phyloP scores from a whole-genome alignment of 2,329 filamentous ascomycete genomes.

The Paecilomyces variotii region DNA sequence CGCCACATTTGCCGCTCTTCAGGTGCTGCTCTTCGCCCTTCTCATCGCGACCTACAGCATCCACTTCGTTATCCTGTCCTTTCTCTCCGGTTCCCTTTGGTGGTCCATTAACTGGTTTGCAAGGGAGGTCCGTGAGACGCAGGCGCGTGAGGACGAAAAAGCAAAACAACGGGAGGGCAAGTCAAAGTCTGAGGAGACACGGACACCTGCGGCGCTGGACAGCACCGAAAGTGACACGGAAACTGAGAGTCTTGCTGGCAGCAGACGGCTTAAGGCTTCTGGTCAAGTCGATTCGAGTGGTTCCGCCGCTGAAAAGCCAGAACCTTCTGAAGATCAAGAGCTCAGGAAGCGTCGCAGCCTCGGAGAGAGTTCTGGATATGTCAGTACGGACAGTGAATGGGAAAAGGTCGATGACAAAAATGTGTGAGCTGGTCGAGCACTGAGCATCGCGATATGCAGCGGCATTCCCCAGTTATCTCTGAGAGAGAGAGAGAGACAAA shows the following conservation, averaged over 20 bases:
- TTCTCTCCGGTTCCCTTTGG: constrained; percentile 77
- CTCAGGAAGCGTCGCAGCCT: constrained; percentile 39
- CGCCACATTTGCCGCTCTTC: constrained; percentile 75
- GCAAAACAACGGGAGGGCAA: constrained; percentile 32
- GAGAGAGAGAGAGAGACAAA: not conserved
- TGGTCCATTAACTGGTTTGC: constrained; percentile 97
- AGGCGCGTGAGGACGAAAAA: constrained; percentile 40
- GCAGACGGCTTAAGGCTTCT: constrained; percentile 6
- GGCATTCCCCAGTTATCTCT: not conserved
- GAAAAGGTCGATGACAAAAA: constrained; percentile 65
- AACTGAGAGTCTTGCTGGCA: constrained; percentile 24
- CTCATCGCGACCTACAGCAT: constrained; percentile 76
- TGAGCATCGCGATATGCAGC: not conserved
- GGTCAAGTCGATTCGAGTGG: constrained; percentile 10
- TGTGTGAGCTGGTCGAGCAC: not conserved
- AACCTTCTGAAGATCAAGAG: constrained; percentile 33
- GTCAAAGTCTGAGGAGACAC: constrained; percentile 13
- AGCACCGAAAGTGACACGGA: constrained; percentile 39
- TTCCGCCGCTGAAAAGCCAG: constrained; percentile 33
- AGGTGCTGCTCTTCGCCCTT: constrained; percentile 67
- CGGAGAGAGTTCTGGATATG: constrained; percentile 45
- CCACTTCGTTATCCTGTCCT: constrained; percentile 77
- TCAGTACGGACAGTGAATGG: constrained; percentile 93
- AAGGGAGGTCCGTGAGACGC: constrained; percentile 49
- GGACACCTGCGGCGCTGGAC: constrained; percentile 21